Evolutionary conservation across 2,329 filamentous ascomycete species (phyloP), one percentile per base, ranked within the genome.

Genomic region (Xylaria sp.): DNA sequence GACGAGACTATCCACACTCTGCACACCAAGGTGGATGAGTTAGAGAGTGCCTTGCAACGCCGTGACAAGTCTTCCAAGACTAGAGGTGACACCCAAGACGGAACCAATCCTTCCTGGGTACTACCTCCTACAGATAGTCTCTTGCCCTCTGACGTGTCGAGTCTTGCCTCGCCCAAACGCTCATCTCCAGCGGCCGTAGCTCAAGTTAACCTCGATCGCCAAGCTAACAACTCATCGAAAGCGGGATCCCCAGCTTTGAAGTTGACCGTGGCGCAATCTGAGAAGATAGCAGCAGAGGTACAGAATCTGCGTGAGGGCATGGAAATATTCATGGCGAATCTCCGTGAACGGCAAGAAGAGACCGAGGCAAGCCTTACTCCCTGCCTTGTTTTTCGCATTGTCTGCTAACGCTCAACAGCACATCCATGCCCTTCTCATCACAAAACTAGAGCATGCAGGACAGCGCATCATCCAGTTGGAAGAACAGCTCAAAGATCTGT

Each of bases 401-500:
- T 4, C 3, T 3, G n/a, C 65, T 79, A 59, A 78, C 71, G 15
- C 49, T 57, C 31, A 23, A 12, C 68, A 87, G 80, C 86, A 89
- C 67, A 87, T 91, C 60, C 87, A 89, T 70, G 80, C 80, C 23
- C 75, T 89, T 33, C 82, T 89, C 21, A 80, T 87, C 55, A 82
- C 82, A 43, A 82, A 86, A 63, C 82, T 85, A 60, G 83, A 89
- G 71, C 79, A 79, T 38, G 82, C 87, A 53, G 82, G 84, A 43
- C 79, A 86, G 66, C 83, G 83, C 55, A 86, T 90, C 60, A 78
- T 86, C 23, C 83, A 85, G 61, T 79, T 90, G 14, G 86, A 90
- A 69, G 80, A 80, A 38, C 83, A 85, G 45, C 78, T 90, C 45
- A 71, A 79, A 42, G 82, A 87, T 64, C 78, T 90, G 84, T 89